phyloP scores from a whole-genome alignment of 176 grass and related monocot species.

The Zea mays region DNA sequence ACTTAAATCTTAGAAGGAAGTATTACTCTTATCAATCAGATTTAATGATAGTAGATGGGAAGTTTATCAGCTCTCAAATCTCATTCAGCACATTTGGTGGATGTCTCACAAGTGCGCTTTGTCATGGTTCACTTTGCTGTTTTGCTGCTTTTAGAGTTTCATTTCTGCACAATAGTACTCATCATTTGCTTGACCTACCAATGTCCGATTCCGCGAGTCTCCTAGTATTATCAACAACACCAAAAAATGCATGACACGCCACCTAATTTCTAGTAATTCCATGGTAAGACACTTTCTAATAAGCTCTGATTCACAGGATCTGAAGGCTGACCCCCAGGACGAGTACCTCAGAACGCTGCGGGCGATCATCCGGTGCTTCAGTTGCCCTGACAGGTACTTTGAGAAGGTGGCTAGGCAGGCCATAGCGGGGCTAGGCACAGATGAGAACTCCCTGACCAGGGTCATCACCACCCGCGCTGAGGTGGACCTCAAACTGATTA shows the following conservation, averaged over 20 bases:
- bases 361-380: slow-evolving; percentile 67
- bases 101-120: neutral
- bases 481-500: slow-evolving; percentile 79
- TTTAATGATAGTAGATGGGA: neutral
- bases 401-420: slow-evolving; percentile 77
- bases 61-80: neutral
- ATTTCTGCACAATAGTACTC: neutral
- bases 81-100: neutral
- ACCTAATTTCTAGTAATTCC: neutral
- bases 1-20: neutral
- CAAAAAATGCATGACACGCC: too few relatives aligned
- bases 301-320: slow-evolving; percentile 47
- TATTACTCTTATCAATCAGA: neutral
- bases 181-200: neutral
- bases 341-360: slow-evolving; percentile 74
- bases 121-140: neutral
- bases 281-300: neutral
- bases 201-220: neutral
- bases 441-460: slow-evolving; percentile 75
- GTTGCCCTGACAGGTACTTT: slow-evolving; percentile 66
- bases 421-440: slow-evolving; percentile 64
- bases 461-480: slow-evolving; percentile 81
- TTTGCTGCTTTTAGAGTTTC: neutral
- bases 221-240: neutral
- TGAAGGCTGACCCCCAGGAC: slow-evolving; percentile 86